phyloP scores from a whole-genome alignment of 2,329 filamentous ascomycete species.

The Colletotrichum magnum region DNA sequence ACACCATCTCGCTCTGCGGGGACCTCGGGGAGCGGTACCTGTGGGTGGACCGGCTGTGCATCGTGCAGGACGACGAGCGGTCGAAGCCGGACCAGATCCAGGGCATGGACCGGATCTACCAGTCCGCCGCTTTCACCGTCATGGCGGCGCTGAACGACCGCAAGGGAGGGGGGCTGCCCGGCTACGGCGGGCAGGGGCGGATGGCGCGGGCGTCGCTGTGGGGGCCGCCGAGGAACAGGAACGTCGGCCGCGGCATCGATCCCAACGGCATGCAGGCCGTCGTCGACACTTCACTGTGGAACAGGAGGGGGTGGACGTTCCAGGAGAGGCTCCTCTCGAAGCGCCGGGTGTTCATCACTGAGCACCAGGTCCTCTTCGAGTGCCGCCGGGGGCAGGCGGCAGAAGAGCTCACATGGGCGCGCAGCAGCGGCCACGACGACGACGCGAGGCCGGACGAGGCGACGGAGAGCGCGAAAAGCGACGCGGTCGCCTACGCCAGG shows the following conservation, averaged over 20 bases:
- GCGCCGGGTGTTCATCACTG: conserved; percentile 37
- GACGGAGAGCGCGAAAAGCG: neutral
- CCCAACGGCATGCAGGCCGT: conserved; percentile 14
- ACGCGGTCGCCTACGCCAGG: neutral
- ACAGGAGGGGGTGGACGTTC: conserved; percentile 39
- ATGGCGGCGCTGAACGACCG: conserved; percentile 56
- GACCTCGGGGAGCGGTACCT: conserved; percentile 58
- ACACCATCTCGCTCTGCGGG: conserved; percentile 58
- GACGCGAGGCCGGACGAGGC: neutral
- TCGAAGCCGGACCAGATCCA: conserved; percentile 55
- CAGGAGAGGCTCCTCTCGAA: conserved; percentile 38
- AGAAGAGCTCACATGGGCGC: conserved; percentile 26
- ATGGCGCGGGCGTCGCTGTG: conserved; percentile 18
- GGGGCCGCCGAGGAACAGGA: conserved; percentile 22
- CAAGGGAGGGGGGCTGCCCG: conserved; percentile 34
- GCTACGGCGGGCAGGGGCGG: conserved; percentile 5
- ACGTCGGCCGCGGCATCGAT: conserved; percentile 13
- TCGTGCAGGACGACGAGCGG: conserved; percentile 58
- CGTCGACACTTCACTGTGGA: conserved; percentile 23
- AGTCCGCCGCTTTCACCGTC: conserved; percentile 59
- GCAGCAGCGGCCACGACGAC: no score
- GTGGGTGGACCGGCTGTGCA: conserved; percentile 62
- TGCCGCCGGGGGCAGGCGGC: conserved; percentile 26
- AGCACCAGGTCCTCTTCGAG: conserved; percentile 38
- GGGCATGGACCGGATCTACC: conserved; percentile 61